Evolutionary conservation across 1,139 yeast genomes (phyloP), one percentile per base, ranked within the genome.

Genomic region (Debaryomycetaceae sp.): DNA sequence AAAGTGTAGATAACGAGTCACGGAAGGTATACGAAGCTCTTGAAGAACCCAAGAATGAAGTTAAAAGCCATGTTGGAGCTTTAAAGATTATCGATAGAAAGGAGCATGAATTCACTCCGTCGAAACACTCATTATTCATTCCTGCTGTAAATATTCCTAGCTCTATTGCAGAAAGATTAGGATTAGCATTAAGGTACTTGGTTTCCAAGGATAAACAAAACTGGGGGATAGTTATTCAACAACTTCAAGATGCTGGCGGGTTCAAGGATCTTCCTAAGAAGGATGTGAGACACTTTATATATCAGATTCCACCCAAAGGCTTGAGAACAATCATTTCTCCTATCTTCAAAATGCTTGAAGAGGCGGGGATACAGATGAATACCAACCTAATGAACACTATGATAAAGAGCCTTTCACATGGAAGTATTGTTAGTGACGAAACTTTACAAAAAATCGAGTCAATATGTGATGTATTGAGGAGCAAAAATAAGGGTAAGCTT

Each of bases 181-280:
- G 80, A 0, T 68, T 75, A 30, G 61, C 81, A 0, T 59, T 78
- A 2, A 67, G 70, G 18, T 67, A 63, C 46, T 64, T 81, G 34
- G 68, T 77, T 2, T 65, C 73, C 31, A 67, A 68, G 33, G 59
- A 65, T 4, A 58, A 65, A 34, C 79, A 75, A 43, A 68, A 81
- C 51, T 84, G 91, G 89, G 60, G 64, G 14, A 59, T 73, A 28
- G 74, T 83, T 3, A 55, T 84, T 4, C 56, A 65, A 3, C 75
- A 72, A 35, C 54, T 84, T 16, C 50, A 54, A n/a, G 46, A 50
- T 6, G 52, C 63, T 5, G 69, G 69, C 1, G 79, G 81, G 0
- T 63, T 83, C 11, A 41, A 45, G 8, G 74, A 57, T 3, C 43
- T 81, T 4, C 40, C 64, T 0, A 45, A 57, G 2, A 41, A 47